Base-by-base conservation (phyloP, 176 grass and related monocot genomes). In the Cenchrus americanus region DNA sequence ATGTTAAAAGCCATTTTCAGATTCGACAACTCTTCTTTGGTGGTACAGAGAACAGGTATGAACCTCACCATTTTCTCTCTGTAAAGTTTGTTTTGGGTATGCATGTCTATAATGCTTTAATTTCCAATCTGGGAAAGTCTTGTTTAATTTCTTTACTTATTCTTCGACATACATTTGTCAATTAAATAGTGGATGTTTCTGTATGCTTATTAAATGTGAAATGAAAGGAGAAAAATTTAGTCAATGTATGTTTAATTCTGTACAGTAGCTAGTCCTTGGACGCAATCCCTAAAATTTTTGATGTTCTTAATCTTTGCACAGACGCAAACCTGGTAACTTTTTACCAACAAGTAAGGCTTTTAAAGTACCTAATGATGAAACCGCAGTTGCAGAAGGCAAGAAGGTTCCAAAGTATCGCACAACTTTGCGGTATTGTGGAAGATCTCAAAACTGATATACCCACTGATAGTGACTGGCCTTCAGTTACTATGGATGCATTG, bases 21-120 rank as follows among this genome's bases (percentile, higher is more conserved):
- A 93, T 98, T 71, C 89, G 89, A 12, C 96, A 98, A 70, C 82
- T 98, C 67, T 90, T 98, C 69, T 98, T 98, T 68, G 93, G 91
- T 62, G 93, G 89, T 76, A 87, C 77, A 77, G 85, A 83, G 46
- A 98, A 95, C 67, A 98, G 82, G 96, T 98, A 84, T 69, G 13
- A 37, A 21, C 23, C 68, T 82, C 8, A 48, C 27, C 46, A 67
- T 85, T 12, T n/a, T 86, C 10, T 71, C 24, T 52, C 44, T 70
- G 46, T 40, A 30, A 37, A 85, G 42, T 62, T 58, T n/a, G 66
- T 73, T 74, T 78, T 78, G 15, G 43, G 61, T 37, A n/a, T 75
- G 49, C 46, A 17, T 75, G 18, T 89, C 59, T 50, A 66, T 54
- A 32, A 73, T 58, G 5, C 40, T 49, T 21, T 40, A 27, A 1